Evolutionary conservation across 306 rosid species (phyloP).

Genomic region (Arachis stenosperma): DNA sequence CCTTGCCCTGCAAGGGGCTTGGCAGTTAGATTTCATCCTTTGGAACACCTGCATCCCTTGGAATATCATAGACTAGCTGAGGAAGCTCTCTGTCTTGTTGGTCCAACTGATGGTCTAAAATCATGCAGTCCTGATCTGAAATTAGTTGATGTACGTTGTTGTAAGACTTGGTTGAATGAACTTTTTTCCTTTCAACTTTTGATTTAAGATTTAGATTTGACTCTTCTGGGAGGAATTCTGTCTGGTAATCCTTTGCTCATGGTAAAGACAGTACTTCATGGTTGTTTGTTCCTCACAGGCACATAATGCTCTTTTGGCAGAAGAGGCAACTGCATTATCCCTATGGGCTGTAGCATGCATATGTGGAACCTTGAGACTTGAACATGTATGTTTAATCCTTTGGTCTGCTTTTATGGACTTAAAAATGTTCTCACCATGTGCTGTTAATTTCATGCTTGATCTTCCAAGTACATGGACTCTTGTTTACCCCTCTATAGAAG

Average conservation of each 20-base stretch:
- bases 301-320: slow-evolving; percentile 67
- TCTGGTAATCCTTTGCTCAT: slow-evolving; percentile 17
- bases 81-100: slow-evolving; percentile 52
- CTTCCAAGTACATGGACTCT: slow-evolving; percentile 7
- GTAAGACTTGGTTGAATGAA: slow-evolving; percentile 8
- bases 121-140: slow-evolving; percentile 62
- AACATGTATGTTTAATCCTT: slow-evolving; percentile 67
- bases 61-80: slow-evolving; percentile 55
- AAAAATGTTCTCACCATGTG: background rate
- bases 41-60: slow-evolving; percentile 56
- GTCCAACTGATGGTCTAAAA: slow-evolving; percentile 66
- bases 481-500: background rate
- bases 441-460: slow-evolving; percentile 21
- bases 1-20: slow-evolving; percentile 69
- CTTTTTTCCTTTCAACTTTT: slow-evolving; percentile 27
- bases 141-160: slow-evolving; percentile 66
- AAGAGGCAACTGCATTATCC: slow-evolving; percentile 92
- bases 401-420: slow-evolving; percentile 23
- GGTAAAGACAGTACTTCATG: slow-evolving; percentile 22
- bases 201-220: slow-evolving; percentile 24
- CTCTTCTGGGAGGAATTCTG: slow-evolving; percentile 19
- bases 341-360: slow-evolving; percentile 91
- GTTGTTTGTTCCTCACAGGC: slow-evolving; percentile 67
- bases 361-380: slow-evolving; percentile 95
- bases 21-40: slow-evolving; percentile 70